phyloP scores from a whole-genome alignment of 2,329 filamentous ascomycete genomes.

The Fusarium nisikadoi region DNA sequence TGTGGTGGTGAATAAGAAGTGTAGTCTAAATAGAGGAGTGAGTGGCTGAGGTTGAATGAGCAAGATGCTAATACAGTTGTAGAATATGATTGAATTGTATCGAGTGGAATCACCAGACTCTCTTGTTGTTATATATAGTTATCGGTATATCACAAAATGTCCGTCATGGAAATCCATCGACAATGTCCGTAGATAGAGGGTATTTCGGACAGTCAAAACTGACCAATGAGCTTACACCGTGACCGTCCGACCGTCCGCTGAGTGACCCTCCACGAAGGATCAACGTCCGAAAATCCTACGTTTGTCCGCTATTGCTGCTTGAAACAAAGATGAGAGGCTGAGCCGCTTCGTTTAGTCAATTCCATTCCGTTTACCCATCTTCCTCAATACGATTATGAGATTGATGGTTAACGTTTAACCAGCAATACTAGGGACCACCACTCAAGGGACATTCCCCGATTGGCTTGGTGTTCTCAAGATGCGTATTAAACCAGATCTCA shows the following conservation, averaged over 20 bases:
- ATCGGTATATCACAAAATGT: neutral
- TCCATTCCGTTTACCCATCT: neutral
- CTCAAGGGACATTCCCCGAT: neutral
- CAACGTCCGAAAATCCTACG: neutral
- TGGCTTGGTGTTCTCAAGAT: neutral
- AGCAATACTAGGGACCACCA: neutral
- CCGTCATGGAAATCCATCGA: neutral
- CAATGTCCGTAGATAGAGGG: neutral
- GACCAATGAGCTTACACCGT: constrained; percentile 34
- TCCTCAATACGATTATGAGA: neutral
- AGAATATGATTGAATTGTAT: neutral
- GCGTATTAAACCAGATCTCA: neutral
- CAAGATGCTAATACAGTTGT: neutral
- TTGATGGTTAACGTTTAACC: neutral
- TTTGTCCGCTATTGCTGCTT: neutral
- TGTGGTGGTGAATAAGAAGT: neutral
- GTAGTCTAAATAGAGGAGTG: neutral
- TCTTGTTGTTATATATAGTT: neutral
- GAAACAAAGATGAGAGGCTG: neutral
- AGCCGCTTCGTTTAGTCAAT: neutral
- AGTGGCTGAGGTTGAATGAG: neutral
- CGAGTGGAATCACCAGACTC: neutral
- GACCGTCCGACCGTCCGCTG: constrained; percentile 10
- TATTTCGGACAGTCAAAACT: neutral
- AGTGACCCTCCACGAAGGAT: constrained; percentile 1